Evolutionary conservation across 352 stramenopile genomes (phyloP), one percentile per base, ranked within the genome.

Genomic region (Hyaloperonospora arabidopsidis): DNA sequence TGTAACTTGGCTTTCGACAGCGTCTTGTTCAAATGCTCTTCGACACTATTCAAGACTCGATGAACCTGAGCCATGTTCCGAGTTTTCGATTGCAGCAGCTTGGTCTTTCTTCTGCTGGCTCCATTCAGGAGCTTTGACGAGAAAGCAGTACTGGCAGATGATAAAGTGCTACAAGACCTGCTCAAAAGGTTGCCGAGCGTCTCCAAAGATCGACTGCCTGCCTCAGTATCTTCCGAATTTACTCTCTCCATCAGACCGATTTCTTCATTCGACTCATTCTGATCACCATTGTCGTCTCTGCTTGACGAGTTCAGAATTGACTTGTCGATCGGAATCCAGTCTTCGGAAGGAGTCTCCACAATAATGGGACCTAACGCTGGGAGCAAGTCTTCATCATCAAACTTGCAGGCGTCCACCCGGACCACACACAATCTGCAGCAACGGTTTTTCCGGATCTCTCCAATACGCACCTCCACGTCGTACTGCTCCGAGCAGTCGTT

Each of bases 321-420:
- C 13, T 17, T 49, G 2, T 59, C 29, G 2, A 34, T 21, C 36
- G 52, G 43, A 1, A 49, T 35, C 72, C 77, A 87, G 32, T 61
- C 62, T 38, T 62, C 63, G 5, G 79, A 62, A 17, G 73, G 62
- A 4, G 64, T 39, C 21, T 68, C 60, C n/a, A 86, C 60, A 18
- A 86, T 48, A 35, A 72, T 50, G 1, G 73, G 66, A 0, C 71
- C 73, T n/a, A 83, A 59, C 6, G 65, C 76, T 1, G 54, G 32
- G 19, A 79, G 11, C 6, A 80, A 51, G 23, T 82, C 69, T 41
- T 80, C 68, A 41, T 81, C 69, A 12, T 80, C 76, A 49, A 81
- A 84, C 21, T 61, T 59, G 38, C 76, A 83, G 2, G 53, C 17
- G 49, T 86, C 73, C 10, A 84, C 73, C 13, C 76, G 71, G 39